Evolutionary conservation across 2,329 filamentous ascomycete genomes (phyloP).

Genomic region (Fusarium sp.): DNA sequence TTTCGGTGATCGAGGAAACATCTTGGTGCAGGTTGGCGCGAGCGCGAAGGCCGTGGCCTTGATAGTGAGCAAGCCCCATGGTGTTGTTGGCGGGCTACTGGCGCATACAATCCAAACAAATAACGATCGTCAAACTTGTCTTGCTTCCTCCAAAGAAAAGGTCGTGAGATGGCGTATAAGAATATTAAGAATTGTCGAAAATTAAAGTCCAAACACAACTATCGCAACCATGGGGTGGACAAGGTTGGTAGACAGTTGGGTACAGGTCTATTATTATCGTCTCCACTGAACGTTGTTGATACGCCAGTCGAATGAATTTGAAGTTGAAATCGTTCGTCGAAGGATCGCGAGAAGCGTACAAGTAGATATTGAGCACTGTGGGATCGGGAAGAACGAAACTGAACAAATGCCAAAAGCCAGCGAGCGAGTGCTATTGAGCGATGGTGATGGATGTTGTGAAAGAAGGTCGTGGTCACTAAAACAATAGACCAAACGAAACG

Average conservation of each 20-base stretch:
- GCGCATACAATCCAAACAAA: constrained; percentile 31
- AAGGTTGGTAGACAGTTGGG: constrained; percentile 13
- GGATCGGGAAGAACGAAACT: constrained; percentile 16
- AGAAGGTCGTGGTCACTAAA: constrained; percentile 40
- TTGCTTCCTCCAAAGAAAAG: constrained; percentile 25
- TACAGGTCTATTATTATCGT: constrained; percentile 23
- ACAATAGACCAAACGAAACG: constrained; percentile 43
- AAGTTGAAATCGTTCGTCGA: constrained; percentile 40
- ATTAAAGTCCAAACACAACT: constrained; percentile 35
- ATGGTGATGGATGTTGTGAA: constrained; percentile 39
- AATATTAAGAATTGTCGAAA: constrained; percentile 39
- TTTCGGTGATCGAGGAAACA: constrained; percentile 11
- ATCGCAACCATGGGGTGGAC: constrained; percentile 37
- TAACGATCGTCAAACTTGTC: constrained; percentile 11
- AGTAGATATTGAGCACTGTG: constrained; percentile 22
- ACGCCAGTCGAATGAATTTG: constrained; percentile 23
- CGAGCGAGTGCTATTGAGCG: constrained; percentile 32
- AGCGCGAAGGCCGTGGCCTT: constrained; percentile 44
- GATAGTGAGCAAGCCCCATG: constrained; percentile 38
- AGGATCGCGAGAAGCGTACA: constrained; percentile 28
- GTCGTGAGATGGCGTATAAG: constrained; percentile 10
- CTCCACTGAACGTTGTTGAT: constrained; percentile 25
- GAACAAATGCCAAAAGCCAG: constrained; percentile 37
- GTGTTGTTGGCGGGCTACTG: constrained; percentile 13
- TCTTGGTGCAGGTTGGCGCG: constrained; percentile 45